A percentile compares a stretch with the other conserved stretches of the same genome.
phyloP scores from a whole-genome alignment of 352 stramenopile genomes.

The Elongisporangium undulatum region DNA sequence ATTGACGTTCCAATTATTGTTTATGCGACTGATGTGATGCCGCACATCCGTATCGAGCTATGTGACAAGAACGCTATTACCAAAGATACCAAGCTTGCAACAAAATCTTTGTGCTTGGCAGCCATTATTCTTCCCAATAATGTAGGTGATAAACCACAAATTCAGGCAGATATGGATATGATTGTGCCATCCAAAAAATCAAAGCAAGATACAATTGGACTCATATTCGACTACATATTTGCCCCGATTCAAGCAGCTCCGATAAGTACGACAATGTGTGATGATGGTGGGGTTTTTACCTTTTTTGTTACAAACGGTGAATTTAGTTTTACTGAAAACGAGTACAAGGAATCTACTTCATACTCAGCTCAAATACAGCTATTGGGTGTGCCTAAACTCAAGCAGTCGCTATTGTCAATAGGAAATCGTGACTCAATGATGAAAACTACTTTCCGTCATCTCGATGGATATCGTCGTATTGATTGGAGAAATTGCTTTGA shows the following conservation, averaged over 20 bases:
- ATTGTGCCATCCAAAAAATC: background rate
- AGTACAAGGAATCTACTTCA: background rate
- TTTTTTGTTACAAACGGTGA: constrained; percentile 19
- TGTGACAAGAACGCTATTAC: constrained; percentile 50
- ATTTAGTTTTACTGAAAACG: constrained; percentile 3
- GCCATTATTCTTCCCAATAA: background rate
- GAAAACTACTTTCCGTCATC: constrained; percentile 5
- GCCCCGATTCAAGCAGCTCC: constrained; percentile 13
- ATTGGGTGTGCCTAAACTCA: no score
- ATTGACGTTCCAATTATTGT: constrained; percentile 20
- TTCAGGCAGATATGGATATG: no score
- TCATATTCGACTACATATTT: constrained; percentile 16
- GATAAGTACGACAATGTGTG: constrained; percentile 7
- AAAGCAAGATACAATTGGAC: constrained; percentile 1
- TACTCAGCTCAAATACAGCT: no score
- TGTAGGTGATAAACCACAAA: no score
- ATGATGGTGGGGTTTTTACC: constrained; percentile 14
- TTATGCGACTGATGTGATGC: background rate
- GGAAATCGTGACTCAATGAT: constrained; percentile 8
- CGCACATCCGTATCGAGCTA: constrained; percentile 18
- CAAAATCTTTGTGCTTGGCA: constrained; percentile 9
- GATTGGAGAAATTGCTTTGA: constrained; percentile 17
- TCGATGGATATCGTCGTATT: constrained; percentile 3
- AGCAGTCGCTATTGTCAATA: constrained; percentile 12
- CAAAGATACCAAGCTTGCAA: constrained; percentile 25